These are phyloP conservation scores for Onygenales sp. DNA, from an alignment of 2,329 filamentous ascomycete species.

Conservation along the genomic window DNA sequence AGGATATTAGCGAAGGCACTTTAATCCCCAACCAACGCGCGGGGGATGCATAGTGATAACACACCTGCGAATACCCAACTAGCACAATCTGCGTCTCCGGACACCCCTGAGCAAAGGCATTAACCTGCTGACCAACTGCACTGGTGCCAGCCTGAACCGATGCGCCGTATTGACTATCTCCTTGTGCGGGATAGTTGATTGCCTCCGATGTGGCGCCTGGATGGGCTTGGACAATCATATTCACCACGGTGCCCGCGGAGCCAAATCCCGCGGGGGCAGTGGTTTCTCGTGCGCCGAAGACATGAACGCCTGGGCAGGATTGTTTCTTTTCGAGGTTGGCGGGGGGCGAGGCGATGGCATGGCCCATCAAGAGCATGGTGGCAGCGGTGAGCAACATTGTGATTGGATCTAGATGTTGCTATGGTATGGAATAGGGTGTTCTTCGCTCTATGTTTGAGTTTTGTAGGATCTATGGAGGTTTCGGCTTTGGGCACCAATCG, in stretches of 20 bases:
- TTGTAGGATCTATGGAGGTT: too few relatives aligned
- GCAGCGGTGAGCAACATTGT: not conserved
- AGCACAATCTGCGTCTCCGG: constrained; percentile 50
- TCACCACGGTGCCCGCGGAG: constrained; percentile 38
- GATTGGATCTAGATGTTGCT: not conserved
- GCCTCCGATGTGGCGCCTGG: constrained; percentile 46
- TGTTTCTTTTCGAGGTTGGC: not conserved
- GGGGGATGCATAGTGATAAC: constrained; percentile 1
- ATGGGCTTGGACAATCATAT: constrained; percentile 40
- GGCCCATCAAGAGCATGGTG: not conserved
- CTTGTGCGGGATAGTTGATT: constrained; percentile 53
- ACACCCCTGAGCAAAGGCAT: constrained; percentile 47
- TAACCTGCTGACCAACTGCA: constrained; percentile 52
- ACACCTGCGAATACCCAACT: constrained; percentile 54
- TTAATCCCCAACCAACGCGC: not conserved
- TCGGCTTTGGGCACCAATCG: too few relatives aligned
- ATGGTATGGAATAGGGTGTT: not conserved
- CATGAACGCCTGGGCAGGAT: not conserved
- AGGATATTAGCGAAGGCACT: not conserved
- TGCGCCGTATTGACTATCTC: constrained; percentile 51
- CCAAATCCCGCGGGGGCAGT: not conserved
- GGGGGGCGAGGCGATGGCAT: not conserved
- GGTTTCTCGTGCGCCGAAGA: not conserved
- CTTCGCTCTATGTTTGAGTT: too few relatives aligned
- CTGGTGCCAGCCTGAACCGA: constrained; percentile 49